These are phyloP conservation scores for Pseudocercospora crystallina DNA, from an alignment of 2,329 filamentous ascomycete species.

Conservation along the genomic window DNA sequence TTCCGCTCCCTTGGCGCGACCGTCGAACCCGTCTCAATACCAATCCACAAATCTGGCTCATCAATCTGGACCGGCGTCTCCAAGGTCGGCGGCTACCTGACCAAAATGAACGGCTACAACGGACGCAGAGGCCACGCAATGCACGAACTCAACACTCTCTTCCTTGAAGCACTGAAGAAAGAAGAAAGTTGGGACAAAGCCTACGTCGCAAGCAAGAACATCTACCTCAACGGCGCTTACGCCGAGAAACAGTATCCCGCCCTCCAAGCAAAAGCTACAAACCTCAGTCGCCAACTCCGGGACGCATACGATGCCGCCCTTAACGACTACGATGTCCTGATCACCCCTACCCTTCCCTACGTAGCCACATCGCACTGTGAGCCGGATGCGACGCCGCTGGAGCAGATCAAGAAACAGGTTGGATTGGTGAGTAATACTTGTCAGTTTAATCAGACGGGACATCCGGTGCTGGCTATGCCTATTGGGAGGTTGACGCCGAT, in stretches of 20 bases:
- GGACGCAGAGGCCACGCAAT: slow-evolving; percentile 52
- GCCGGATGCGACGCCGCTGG: slow-evolving; percentile 41
- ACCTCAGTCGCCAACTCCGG: slow-evolving; percentile 46
- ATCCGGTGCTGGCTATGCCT: slow-evolving; percentile 51
- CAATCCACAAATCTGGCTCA: slow-evolving; percentile 49
- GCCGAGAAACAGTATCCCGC: slow-evolving; percentile 46
- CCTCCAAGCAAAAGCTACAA: slow-evolving; percentile 49
- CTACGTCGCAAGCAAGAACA: slow-evolving; percentile 56
- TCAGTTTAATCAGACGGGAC: slow-evolving; percentile 51
- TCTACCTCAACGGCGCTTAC: slow-evolving; percentile 54
- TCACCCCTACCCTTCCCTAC: slow-evolving; percentile 51
- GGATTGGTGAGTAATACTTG: slow-evolving; percentile 58
- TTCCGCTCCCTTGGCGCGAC: slow-evolving; percentile 44
- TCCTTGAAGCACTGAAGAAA: slow-evolving; percentile 46
- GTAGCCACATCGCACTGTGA: slow-evolving; percentile 47
- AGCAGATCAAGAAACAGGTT: slow-evolving; percentile 53
- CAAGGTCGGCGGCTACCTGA: slow-evolving; percentile 46
- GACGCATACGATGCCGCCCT: slow-evolving; percentile 49
- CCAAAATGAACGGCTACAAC: slow-evolving; percentile 39
- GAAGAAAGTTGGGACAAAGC: slow-evolving; percentile 52
- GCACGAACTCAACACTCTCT: slow-evolving; percentile 51
- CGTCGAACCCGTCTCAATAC: slow-evolving; percentile 46
- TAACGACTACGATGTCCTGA: slow-evolving; percentile 44
- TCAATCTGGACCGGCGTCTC: slow-evolving; percentile 51
- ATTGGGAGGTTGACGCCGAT: slow-evolving; percentile 47